Percentiles rank a stretch among this genome's conserved stretches.
These are phyloP conservation scores for Pythium inflatum DNA, from an alignment of 352 stramenopile species.

Conservation along the genomic window DNA sequence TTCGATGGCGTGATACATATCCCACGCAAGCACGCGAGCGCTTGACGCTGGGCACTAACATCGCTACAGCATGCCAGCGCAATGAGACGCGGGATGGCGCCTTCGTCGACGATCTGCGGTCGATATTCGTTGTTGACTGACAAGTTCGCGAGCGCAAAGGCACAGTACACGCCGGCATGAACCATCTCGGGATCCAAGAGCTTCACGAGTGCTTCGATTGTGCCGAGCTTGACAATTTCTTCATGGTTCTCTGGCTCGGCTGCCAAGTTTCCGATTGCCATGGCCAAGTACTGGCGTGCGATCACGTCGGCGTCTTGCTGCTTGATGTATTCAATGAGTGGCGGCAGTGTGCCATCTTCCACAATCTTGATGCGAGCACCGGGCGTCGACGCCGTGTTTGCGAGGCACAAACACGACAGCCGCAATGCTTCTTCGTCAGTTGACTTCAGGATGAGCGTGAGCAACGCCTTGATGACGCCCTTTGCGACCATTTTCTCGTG, in stretches of 20 bases:
- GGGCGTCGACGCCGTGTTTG: conserved; percentile 92
- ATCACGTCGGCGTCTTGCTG: conserved; percentile 89
- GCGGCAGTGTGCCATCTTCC: conserved; percentile 90
- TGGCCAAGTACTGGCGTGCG: conserved; percentile 95
- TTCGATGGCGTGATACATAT: conserved; percentile 94
- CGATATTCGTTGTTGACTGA: conserved; percentile 94
- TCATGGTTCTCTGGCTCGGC: conserved; percentile 95
- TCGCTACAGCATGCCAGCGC: conserved; percentile 95
- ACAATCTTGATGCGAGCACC: conserved; percentile 91
- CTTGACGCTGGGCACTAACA: conserved; percentile 91
- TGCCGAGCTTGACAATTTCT: conserved; percentile 91
- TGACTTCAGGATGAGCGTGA: conserved; percentile 90
- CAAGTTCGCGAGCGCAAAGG: conserved; percentile 95
- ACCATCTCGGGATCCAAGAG: conserved; percentile 91
- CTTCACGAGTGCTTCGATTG: conserved; percentile 90
- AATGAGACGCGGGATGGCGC: conserved; percentile 93
- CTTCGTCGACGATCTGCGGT: conserved; percentile 92
- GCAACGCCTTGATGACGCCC: conserved; percentile 91
- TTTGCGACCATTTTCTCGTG: conserved; percentile 96
- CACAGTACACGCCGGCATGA: conserved; percentile 88
- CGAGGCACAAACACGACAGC: conserved; percentile 94
- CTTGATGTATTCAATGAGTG: conserved; percentile 91
- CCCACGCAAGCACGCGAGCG: conserved; percentile 90
- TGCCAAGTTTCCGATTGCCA: conserved; percentile 96
- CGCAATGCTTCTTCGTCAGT: conserved; percentile 93